Percentiles rank a stretch among this genome's conserved stretches.
Conservation (phyloP, 2,329 filamentous ascomycete species). For the Aspergillus costaricaensis region DNA sequence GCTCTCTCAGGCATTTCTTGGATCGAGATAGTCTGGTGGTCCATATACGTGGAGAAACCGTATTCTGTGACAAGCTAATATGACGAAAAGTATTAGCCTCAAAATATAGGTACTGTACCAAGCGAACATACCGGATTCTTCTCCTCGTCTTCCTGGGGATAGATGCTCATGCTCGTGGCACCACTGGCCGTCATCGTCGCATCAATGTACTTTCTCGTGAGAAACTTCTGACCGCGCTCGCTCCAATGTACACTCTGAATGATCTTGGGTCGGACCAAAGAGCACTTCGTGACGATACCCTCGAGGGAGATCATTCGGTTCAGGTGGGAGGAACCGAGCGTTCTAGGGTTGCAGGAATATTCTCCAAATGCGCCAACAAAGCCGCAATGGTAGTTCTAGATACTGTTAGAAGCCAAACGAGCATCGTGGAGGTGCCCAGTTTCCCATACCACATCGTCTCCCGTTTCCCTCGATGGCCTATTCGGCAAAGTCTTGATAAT, state of each 20-base stretch:
- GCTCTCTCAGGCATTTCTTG: constrained; percentile 99
- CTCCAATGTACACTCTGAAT: constrained; percentile 98
- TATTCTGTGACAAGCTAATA: constrained; percentile 81
- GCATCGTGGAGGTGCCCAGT: background rate
- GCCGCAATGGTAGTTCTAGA: constrained; percentile 82
- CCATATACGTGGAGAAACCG: constrained; percentile 90
- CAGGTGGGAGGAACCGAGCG: constrained; percentile 81
- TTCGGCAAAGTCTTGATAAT: constrained; percentile 79
- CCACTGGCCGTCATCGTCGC: constrained; percentile 94
- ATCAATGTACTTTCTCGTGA: constrained; percentile 87
- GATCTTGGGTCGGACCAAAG: constrained; percentile 93
- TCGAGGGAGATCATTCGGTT: constrained; percentile 98
- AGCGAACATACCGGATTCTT: constrained; percentile 68
- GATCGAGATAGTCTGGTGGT: constrained; percentile 96
- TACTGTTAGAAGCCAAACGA: constrained; percentile 11
- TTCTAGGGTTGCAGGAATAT: constrained; percentile 91
- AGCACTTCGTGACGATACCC: constrained; percentile 95
- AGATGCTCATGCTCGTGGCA: constrained; percentile 84
- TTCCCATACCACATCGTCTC: constrained; percentile 66
- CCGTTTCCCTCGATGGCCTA: constrained; percentile 72
- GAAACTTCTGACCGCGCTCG: constrained; percentile 80
- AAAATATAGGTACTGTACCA: background rate
- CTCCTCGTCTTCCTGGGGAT: constrained; percentile 89
- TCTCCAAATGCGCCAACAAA: constrained; percentile 95
- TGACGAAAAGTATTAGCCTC: constrained; percentile 14